phyloP scores from a whole-genome alignment of 2,329 filamentous ascomycete genomes.

The Colletotrichum trifolii region DNA sequence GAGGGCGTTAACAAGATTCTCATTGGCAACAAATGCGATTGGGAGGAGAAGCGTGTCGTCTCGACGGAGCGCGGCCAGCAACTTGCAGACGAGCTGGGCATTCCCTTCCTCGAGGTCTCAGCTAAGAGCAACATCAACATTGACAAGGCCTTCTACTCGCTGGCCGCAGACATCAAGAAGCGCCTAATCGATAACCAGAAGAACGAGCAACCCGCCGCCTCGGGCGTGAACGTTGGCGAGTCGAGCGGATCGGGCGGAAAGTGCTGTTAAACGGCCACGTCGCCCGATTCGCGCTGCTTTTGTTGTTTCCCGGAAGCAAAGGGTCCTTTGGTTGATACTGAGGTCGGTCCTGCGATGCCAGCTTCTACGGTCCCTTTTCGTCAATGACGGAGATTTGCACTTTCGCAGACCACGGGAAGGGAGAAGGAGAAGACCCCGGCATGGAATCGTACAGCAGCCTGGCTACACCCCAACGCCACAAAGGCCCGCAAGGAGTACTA shows the following conservation, averaged over 20 bases:
- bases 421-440: conserved; percentile 8
- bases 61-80: conserved; percentile 93
- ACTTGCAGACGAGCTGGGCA: conserved; percentile 93
- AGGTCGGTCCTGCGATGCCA: conserved; percentile 29
- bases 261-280: conserved; percentile 74
- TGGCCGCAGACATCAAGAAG: conserved; percentile 98
- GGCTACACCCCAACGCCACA: conserved; percentile 3
- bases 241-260: conserved; percentile 71
- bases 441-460: conserved; percentile 13
- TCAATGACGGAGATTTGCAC: neutral
- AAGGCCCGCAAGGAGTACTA: neutral
- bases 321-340: conserved; percentile 3
- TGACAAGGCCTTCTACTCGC: conserved; percentile 96
- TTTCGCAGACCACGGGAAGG: neutral
- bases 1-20: conserved; percentile 99
- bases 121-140: conserved; percentile 99
- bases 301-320: conserved; percentile 13
- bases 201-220: conserved; percentile 69
- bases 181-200: conserved; percentile 92
- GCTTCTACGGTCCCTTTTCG: neutral
- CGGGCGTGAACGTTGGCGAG: conserved; percentile 77
- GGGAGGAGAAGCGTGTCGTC: conserved; percentile 98
- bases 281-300: conserved; percentile 8
- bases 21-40: conserved; percentile 99
- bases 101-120: conserved; percentile 97